phyloP scores from a whole-genome alignment of 75 land plant genomes.

The Isoetes taiwanensis region DNA sequence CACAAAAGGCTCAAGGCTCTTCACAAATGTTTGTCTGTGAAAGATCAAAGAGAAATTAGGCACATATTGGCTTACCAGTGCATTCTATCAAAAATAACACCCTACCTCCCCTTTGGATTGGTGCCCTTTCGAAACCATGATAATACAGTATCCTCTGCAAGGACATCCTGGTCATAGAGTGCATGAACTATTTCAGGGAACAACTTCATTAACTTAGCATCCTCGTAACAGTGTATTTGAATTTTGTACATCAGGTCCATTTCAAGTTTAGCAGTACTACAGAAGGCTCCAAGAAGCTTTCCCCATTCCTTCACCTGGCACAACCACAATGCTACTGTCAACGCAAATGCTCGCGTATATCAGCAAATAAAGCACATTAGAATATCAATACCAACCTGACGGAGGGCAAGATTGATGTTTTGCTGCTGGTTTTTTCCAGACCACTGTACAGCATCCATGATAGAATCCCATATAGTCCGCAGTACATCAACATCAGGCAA shows the following conservation, averaged over 20 bases:
- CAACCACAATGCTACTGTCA: neutral
- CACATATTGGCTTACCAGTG: neutral
- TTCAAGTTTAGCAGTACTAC: conserved; percentile 67
- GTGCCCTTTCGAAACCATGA: conserved; percentile 78
- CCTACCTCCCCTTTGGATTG: conserved; percentile 89
- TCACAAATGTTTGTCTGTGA: conserved; percentile 88
- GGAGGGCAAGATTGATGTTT: conserved; percentile 79
- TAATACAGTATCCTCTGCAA: conserved; percentile 92
- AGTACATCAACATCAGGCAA: conserved; percentile 83
- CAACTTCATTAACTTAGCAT: conserved; percentile 93
- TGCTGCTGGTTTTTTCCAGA: conserved; percentile 98
- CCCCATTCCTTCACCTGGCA: conserved; percentile 89
- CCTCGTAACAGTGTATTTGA: conserved; percentile 93
- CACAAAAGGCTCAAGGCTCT: conserved; percentile 90
- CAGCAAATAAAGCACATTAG: neutral
- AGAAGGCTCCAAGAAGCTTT: conserved; percentile 57
- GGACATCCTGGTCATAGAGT: conserved; percentile 87
- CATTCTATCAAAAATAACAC: neutral
- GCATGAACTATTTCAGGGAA: conserved; percentile 89
- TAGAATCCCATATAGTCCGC: conserved; percentile 81
- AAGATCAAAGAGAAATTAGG: neutral
- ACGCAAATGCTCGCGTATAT: neutral
- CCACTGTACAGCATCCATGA: conserved; percentile 99
- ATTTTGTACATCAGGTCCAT: conserved; percentile 83
- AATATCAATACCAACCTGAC: conserved; percentile 41